Base-by-base conservation (phyloP, 164 flowering plant genomes). In the Protea cynaroides region DNA sequence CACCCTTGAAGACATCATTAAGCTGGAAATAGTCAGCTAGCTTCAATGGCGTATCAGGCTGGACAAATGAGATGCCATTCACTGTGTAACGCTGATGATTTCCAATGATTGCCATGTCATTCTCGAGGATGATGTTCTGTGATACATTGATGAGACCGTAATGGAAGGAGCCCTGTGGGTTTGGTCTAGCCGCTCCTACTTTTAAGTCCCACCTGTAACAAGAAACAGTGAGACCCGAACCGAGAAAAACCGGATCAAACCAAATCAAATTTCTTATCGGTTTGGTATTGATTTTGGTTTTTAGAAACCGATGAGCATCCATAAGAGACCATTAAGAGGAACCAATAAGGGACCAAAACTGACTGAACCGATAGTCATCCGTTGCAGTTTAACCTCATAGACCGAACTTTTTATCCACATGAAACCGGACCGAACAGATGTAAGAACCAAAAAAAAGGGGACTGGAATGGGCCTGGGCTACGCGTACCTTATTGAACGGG, bases 111-210 rank as follows among this genome's bases (percentile, higher is more conserved):
- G 62, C 60, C 21, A 58, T n/a, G 34, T 49, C 68, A 37, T 72
- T 82, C 51, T 55, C 61, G 4, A 82, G 66, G 15, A 65, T 36
- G 10, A 78, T 36, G 47, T 80, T 78, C 7, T 79, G 62, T 10
- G 79, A 47, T 4, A 74, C 56, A 13, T 73, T 67, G 58, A 81
- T 73, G 44, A 40, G 38, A 7, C 77, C 82, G 49, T 81, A 81
- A 49, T 74, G 82, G 62, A 53, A 81, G 0, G 83, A 82, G 3
- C 83, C 83, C 63, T 79, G 85, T 0, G 83, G 83, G 52, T 82
- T 79, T 4, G 81, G 81, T 59, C 85, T 36, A 1, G 85, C 76
- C 11, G 76, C 82, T 7, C 75, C 68, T 2, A 65, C 83, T 18
- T 73, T 55, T 19, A 78, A 59, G 46, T 82, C 69, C 74, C 69